These are phyloP conservation scores for Neoascochyta sp. DNA, from an alignment of 2,329 filamentous ascomycete genomes.

Conservation along the genomic window DNA sequence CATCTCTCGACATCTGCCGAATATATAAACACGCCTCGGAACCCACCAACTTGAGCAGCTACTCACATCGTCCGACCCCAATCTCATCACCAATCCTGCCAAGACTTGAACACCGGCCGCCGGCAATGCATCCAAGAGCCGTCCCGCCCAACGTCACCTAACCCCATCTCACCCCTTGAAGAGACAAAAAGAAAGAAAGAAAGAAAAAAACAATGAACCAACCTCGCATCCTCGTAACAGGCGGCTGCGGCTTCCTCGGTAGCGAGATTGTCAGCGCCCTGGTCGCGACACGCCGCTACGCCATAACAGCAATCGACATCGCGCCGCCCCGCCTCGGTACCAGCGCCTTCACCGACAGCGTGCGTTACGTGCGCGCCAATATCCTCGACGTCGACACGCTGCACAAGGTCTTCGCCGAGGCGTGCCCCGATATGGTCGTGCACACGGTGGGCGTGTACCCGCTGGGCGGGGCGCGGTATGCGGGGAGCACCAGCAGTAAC, in stretches of 20 bases:
- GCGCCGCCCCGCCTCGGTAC: constrained; percentile 34
- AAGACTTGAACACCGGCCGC: too few relatives aligned
- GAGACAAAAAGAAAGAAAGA: too few relatives aligned
- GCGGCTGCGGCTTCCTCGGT: constrained; percentile 49
- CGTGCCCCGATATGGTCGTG: constrained; percentile 77
- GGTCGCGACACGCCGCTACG: constrained; percentile 35
- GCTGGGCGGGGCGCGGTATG: constrained; percentile 39
- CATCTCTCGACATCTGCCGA: too few relatives aligned
- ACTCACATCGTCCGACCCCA: too few relatives aligned
- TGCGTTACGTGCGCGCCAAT: constrained; percentile 40
- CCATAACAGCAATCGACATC: constrained; percentile 41
- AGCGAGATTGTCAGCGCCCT: constrained; percentile 41
- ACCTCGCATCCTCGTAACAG: constrained; percentile 43
- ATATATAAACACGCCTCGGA: too few relatives aligned
- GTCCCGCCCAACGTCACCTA: too few relatives aligned
- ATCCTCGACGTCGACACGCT: constrained; percentile 39
- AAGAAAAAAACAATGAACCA: constrained; percentile 9
- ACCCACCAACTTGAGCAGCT: too few relatives aligned
- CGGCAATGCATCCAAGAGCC: too few relatives aligned
- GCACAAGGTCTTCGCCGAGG: constrained; percentile 52
- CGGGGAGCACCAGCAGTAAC: too few relatives aligned
- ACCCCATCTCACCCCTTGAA: too few relatives aligned
- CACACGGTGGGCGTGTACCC: constrained; percentile 68
- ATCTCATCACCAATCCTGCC: too few relatives aligned
- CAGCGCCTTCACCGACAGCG: constrained; percentile 16